Evolutionary conservation across 2,329 filamentous ascomycete genomes (phyloP), one percentile per base, ranked within the genome.

Genomic region (Fusarium sororula): DNA sequence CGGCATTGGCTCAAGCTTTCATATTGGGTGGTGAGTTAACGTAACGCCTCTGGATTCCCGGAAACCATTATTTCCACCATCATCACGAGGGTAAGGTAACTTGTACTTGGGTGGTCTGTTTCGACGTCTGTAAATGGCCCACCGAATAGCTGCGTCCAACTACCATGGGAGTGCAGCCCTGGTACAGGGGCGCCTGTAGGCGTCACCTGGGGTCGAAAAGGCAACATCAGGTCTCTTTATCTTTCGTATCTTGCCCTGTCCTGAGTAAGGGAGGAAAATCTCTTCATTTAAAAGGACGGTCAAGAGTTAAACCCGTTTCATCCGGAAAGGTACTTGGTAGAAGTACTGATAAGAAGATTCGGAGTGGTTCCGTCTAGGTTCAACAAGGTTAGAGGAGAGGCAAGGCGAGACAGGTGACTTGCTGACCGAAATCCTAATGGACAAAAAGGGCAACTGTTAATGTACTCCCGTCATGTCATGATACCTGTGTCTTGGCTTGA

Each of bases 321-420:
- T 51, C 58, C 51, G 66, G 63, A 55, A 70, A 59, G 60, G 63
- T 75, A 78, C 71, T 48, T 63, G 56, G 24, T 18, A 38, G 37
- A 78, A 64, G 75, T 78, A 75, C 75, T 77, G 75, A 77, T 77
- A 77, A 77, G 75, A 55, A 68, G 45, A 67, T 75, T 58, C 73
- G 73, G 74, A 68, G 66, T 66, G 68, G 59, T 63, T 72, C 75
- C 69, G 67, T 73, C 50, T 60, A 66, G 56, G 65, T 53, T 63
- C 35, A 59, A 41, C 20, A 39, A 63, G 56, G 61, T 53, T 68
- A 68, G 64, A 44, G 35, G 24, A 22, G 28, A 51, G 45, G 57
- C 47, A 50, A 20, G 59, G 61, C 64, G 41, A 64, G 64, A 68
- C 72, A 73, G 63, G 72, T 72, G 72, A 72, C 72, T 68, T 48